These are phyloP conservation scores for Hypoxylon fuscum DNA, from an alignment of 495 filamentous ascomycete species.

Conservation along the genomic window DNA sequence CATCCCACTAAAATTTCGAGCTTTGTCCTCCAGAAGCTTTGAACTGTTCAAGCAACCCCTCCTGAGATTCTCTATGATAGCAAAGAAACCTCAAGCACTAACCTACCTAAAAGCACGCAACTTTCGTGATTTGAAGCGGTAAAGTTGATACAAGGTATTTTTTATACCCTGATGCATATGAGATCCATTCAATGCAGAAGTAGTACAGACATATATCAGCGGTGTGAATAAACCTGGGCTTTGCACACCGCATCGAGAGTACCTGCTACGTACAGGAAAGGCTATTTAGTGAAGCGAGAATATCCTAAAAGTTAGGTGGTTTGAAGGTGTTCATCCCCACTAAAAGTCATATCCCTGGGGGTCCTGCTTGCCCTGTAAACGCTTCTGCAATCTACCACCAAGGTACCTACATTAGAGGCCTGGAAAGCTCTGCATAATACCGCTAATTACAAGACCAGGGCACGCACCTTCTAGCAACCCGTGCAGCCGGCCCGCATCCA, in stretches of 20 bases:
- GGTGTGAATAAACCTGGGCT: constrained; percentile 35
- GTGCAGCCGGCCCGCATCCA: constrained; percentile 38
- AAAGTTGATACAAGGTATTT: neutral
- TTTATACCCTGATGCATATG: constrained; percentile 11
- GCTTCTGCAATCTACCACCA: constrained; percentile 33
- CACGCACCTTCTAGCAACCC: constrained; percentile 30
- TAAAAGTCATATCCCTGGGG: constrained; percentile 24
- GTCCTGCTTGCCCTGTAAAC: constrained; percentile 31
- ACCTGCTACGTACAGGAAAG: neutral
- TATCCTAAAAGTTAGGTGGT: constrained; percentile 18
- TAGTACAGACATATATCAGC: constrained; percentile 32
- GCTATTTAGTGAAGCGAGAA: constrained; percentile 11
- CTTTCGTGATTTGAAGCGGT: neutral
- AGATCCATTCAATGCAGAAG: constrained; percentile 27
- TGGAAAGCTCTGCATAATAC: constrained; percentile 39
- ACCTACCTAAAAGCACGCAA: neutral
- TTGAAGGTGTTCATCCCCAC: constrained; percentile 27
- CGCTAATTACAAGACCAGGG: constrained; percentile 39
- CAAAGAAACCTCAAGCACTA: neutral
- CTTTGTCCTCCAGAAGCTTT: constrained; percentile 12
- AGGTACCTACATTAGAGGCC: constrained; percentile 18
- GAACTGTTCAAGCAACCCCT: constrained; percentile 15
- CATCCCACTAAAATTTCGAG: constrained; percentile 27
- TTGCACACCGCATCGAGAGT: constrained; percentile 37
- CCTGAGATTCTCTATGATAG: neutral